Percentiles rank a stretch among this genome's conserved stretches.
phyloP scores from a whole-genome alignment of 2,329 filamentous ascomycete genomes.

The Aspergillus latus region DNA sequence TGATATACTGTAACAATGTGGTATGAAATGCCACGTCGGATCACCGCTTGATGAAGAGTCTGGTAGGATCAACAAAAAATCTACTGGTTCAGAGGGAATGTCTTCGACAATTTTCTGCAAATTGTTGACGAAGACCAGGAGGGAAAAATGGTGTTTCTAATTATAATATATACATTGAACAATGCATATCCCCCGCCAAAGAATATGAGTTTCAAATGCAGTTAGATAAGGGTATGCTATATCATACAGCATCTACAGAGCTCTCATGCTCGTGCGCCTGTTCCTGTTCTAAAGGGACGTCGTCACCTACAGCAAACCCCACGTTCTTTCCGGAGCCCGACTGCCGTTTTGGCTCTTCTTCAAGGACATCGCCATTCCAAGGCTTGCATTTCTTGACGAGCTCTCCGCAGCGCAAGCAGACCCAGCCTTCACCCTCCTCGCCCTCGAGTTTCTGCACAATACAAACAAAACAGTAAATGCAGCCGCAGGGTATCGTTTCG shows the following conservation, averaged over 20 bases:
- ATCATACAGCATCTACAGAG: constrained; percentile 3
- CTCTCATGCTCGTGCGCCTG: constrained; percentile 1
- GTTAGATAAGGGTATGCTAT: background rate
- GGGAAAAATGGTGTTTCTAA: no score
- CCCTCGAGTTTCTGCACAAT: constrained; percentile 84
- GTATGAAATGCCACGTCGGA: no score
- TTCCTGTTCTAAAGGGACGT: constrained; percentile 15
- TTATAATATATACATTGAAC: no score
- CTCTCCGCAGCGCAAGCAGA: constrained; percentile 84
- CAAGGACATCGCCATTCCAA: constrained; percentile 85
- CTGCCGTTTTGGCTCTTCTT: constrained; percentile 32
- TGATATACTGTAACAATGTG: no score
- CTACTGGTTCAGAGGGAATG: no score
- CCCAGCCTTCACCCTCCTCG: constrained; percentile 93
- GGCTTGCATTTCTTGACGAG: constrained; percentile 80
- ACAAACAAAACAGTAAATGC: constrained; percentile 95
- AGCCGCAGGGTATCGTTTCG: constrained; percentile 82
- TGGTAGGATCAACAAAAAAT: no score
- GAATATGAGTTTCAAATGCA: no score
- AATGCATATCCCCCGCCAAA: no score
- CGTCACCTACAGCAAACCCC: constrained; percentile 40
- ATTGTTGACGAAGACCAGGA: no score
- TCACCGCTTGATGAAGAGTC: no score
- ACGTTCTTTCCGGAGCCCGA: constrained; percentile 42
- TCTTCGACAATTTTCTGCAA: no score